A percentile compares a stretch with the other conserved stretches of the same genome.
Evolutionary conservation across 306 rosid species (phyloP).

Genomic region (Corylus americana): DNA sequence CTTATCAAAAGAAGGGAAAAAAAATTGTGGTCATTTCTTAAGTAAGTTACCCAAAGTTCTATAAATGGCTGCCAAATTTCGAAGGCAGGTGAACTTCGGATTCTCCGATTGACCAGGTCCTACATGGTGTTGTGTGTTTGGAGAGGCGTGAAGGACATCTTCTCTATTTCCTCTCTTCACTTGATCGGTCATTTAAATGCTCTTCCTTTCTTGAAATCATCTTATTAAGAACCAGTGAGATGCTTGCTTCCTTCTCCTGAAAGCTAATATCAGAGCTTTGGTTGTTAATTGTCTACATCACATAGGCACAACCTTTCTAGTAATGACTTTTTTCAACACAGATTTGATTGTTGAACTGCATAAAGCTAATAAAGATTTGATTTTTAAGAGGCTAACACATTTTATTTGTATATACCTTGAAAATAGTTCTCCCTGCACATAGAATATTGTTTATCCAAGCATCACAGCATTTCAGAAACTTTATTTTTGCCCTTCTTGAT

Average conservation of each 20-base stretch:
- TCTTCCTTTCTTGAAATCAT: conserved; percentile 18
- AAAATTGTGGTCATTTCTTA: conserved; percentile 1
- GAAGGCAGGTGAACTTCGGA: not conserved
- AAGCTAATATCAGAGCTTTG: not conserved
- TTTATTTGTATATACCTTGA: not conserved
- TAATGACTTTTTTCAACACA: not conserved
- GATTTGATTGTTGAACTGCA: conserved; percentile 10
- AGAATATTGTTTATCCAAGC: not conserved
- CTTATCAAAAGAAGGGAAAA: no score
- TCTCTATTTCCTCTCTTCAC: not conserved
- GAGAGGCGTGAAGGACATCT: conserved; percentile 2
- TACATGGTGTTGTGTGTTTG: not conserved
- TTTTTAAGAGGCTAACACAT: not conserved
- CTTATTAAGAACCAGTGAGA: not conserved
- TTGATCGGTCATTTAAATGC: conserved; percentile 3
- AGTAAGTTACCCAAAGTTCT: not conserved
- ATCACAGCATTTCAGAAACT: not conserved
- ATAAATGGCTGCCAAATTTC: not conserved
- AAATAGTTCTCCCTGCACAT: not conserved
- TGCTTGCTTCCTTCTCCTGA: conserved; percentile 2
- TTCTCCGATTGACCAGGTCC: not conserved
- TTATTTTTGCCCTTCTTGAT: not conserved
- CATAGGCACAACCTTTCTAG: not conserved
- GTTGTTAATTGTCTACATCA: not conserved
- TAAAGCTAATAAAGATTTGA: not conserved